Conservation (phyloP, 371 early-diverging fungal species). For the Apophysomyces ossiformis region DNA sequence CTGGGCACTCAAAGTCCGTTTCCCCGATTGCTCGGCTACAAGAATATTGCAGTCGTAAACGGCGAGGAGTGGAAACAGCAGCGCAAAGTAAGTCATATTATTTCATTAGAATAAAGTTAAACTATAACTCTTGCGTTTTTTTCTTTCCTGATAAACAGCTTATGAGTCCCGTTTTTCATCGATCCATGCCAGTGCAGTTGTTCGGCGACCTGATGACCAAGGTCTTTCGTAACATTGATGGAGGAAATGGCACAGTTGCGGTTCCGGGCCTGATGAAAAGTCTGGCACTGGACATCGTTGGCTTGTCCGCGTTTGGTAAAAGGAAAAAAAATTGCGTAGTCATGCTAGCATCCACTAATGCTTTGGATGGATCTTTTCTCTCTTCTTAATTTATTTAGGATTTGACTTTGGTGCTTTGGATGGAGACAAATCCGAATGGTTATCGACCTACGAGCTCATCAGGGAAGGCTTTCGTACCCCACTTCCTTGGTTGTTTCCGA, state of each 20-base stretch:
- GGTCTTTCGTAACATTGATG: slow-evolving; percentile 27
- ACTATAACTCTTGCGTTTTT: not conserved
- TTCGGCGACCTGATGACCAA: slow-evolving; percentile 29
- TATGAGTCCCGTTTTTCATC: slow-evolving; percentile 47
- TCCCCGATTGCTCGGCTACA: slow-evolving; percentile 28
- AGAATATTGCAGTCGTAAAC: slow-evolving; percentile 35
- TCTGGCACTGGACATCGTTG: slow-evolving; percentile 41
- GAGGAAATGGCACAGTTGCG: slow-evolving; percentile 9
- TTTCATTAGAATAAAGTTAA: not conserved
- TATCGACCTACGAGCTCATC: slow-evolving; percentile 26
- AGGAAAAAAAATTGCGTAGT: not conserved
- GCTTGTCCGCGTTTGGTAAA: slow-evolving; percentile 41
- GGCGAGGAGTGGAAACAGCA: slow-evolving; percentile 44
- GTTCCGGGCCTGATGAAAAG: slow-evolving; percentile 22
- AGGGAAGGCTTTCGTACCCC: slow-evolving; percentile 21
- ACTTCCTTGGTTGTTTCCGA: slow-evolving; percentile 10
- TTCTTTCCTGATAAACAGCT: not conserved
- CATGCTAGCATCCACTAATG: too few relatives aligned
- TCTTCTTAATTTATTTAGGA: slow-evolving; percentile 13
- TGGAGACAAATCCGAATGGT: slow-evolving; percentile 34
- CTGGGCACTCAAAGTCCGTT: slow-evolving; percentile 18
- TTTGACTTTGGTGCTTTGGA: slow-evolving; percentile 35
- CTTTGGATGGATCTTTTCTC: too few relatives aligned
- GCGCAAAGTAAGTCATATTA: slow-evolving; percentile 27
- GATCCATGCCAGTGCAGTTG: slow-evolving; percentile 34